Conservation (phyloP, 2,329 filamentous ascomycete genomes). For the Chrysoporthe deuterocubensis region DNA sequence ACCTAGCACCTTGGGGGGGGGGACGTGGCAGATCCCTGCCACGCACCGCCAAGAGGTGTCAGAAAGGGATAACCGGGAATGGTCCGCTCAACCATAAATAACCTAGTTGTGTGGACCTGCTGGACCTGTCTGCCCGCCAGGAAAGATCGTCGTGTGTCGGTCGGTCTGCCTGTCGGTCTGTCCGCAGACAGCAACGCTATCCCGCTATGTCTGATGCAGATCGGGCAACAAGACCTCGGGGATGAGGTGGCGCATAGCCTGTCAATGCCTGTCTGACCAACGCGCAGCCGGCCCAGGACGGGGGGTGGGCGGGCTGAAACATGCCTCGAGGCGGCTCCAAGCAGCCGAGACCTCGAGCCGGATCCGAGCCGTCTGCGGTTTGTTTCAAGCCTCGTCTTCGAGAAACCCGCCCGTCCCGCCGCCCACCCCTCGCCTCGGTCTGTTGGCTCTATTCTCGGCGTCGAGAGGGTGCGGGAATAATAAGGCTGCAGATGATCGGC, state of each 20-base stretch:
- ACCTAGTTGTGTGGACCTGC: neutral
- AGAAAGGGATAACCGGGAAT: neutral
- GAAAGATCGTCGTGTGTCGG: neutral
- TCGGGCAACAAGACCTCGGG: too few species aligned
- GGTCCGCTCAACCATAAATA: neutral
- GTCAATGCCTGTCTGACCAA: neutral
- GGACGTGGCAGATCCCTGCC: neutral
- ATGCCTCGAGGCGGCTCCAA: neutral
- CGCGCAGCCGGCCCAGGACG: too few species aligned
- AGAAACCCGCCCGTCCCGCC: neutral
- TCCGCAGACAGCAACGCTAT: neutral
- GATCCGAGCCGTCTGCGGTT: neutral
- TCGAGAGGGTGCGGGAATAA: neutral
- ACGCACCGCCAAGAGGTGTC: neutral
- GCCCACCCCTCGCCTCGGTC: neutral
- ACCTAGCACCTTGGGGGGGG: neutral
- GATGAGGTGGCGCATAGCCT: neutral
- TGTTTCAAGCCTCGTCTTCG: neutral
- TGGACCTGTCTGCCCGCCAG: neutral
- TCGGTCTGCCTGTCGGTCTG: too few species aligned
- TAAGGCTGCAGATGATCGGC: neutral
- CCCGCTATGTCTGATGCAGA: too few species aligned
- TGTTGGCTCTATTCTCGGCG: neutral
- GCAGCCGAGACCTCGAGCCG: conserved; percentile 5
- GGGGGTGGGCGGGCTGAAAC: neutral